Conservation (phyloP, 1,139 yeast species). For the Protomyces inouyei region DNA sequence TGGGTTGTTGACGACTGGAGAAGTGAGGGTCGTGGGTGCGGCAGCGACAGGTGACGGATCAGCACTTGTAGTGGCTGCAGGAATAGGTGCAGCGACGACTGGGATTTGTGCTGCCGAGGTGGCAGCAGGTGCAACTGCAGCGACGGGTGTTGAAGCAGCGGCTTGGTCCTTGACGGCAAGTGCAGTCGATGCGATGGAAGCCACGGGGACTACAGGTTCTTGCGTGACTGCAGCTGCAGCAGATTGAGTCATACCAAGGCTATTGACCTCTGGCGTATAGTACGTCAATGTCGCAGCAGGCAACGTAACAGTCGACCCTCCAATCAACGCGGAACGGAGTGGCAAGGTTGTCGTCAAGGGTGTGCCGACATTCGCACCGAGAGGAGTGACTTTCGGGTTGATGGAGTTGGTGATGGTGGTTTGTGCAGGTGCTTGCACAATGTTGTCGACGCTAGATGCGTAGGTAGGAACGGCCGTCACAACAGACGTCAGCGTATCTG, state of each 20-base stretch:
- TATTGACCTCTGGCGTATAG: conserved; percentile 17
- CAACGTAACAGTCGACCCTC: conserved; percentile 13
- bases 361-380: conserved; percentile 5
- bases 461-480: background rate
- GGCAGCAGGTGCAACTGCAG: background rate
- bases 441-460: background rate
- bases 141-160: background rate
- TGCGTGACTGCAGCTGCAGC: background rate
- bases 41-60: conserved; percentile 4
- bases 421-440: conserved; percentile 4
- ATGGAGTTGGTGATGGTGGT: conserved; percentile 13
- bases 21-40: background rate
- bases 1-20: background rate
- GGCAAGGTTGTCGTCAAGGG: conserved; percentile 20
- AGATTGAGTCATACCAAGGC: background rate
- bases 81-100: background rate
- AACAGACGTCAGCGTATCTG: conserved; percentile 1
- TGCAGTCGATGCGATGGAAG: background rate
- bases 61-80: background rate
- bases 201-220: background rate
- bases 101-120: background rate
- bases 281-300: conserved; percentile 14
- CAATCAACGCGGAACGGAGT: conserved; percentile 3
- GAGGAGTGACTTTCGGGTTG: conserved; percentile 13
- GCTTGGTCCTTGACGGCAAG: background rate